phyloP scores from a whole-genome alignment of 306 rosid genomes.

The Nissolia schottii region DNA sequence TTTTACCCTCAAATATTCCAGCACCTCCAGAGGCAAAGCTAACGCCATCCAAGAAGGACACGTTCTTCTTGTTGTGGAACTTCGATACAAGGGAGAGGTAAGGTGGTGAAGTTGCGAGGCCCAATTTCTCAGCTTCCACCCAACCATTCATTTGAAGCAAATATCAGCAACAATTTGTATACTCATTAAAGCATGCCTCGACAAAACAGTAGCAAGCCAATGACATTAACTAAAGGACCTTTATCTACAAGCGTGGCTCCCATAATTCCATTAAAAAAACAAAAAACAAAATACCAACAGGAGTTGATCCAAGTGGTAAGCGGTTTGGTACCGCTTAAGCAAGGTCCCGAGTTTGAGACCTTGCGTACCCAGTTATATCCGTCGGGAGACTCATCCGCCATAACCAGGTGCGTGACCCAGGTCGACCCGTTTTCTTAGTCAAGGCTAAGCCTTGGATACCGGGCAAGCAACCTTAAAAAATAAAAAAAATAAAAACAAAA shows the following conservation, averaged over 20 bases:
- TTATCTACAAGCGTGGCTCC: no score
- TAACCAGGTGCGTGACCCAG: no score
- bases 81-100: slow-evolving; percentile 55
- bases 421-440: no score
- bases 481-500: neutral
- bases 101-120: slow-evolving; percentile 62
- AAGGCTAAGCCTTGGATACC: no score
- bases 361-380: no score
- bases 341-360: no score
- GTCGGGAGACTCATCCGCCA: no score
- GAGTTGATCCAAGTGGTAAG: no score
- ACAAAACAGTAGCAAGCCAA: neutral
- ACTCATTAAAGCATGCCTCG: neutral
- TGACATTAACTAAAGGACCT: neutral
- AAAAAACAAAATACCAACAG: no score
- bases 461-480: no score
- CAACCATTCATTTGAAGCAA: slow-evolving; percentile 16
- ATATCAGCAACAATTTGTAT: slow-evolving; percentile 2
- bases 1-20: slow-evolving; percentile 54
- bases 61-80: neutral
- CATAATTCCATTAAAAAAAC: no score
- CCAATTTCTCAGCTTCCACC: slow-evolving; percentile 66
- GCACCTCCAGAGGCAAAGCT: slow-evolving; percentile 95
- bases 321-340: no score
- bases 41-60: slow-evolving; percentile 46